A percentile compares a stretch with the other conserved stretches of the same genome.
phyloP scores from a whole-genome alignment of 192 early-diverging fungal genomes.

The Backusella sp. region DNA sequence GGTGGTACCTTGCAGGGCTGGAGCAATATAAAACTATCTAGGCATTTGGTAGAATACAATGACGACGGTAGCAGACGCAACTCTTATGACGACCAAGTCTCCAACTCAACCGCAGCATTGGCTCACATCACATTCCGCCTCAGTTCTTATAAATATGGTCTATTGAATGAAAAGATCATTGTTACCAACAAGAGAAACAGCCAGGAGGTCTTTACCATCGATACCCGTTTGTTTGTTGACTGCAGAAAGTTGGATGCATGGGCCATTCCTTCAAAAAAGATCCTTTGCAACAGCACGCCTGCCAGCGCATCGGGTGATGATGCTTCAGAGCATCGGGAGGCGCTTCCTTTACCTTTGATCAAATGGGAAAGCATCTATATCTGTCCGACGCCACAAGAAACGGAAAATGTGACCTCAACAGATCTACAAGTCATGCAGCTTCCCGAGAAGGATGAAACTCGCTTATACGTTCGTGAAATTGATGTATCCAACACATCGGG shows the following conservation, averaged over 20 bases:
- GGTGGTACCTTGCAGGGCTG: constrained; percentile 55
- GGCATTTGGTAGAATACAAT: constrained; percentile 11
- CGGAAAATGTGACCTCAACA: background rate
- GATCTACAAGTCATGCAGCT: constrained; percentile 15
- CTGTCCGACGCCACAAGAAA: constrained; percentile 10
- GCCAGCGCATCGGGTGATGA: constrained; percentile 15
- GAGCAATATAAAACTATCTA: constrained; percentile 33
- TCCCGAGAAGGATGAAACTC: constrained; percentile 11
- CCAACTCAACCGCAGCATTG: constrained; percentile 30
- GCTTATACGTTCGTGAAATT: constrained; percentile 22
- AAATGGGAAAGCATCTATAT: constrained; percentile 58
- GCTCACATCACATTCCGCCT: constrained; percentile 60
- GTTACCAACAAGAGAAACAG: constrained; percentile 73
- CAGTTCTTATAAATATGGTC: constrained; percentile 52
- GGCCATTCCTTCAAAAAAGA: constrained; percentile 14
- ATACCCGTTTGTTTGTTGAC: constrained; percentile 73
- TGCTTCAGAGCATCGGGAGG: constrained; percentile 26
- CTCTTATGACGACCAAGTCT: constrained; percentile 23
- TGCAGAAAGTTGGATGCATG: constrained; percentile 35
- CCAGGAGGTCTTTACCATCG: constrained; percentile 57
- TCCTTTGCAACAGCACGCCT: constrained; percentile 6
- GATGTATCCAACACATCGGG: constrained; percentile 49
- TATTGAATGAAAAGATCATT: constrained; percentile 59
- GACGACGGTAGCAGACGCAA: background rate
- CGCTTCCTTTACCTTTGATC: constrained; percentile 36